A percentile compares a stretch with the other conserved stretches of the same genome.
Conservation (phyloP, 2,329 filamentous ascomycete genomes). For the Fusarium stilboides region DNA sequence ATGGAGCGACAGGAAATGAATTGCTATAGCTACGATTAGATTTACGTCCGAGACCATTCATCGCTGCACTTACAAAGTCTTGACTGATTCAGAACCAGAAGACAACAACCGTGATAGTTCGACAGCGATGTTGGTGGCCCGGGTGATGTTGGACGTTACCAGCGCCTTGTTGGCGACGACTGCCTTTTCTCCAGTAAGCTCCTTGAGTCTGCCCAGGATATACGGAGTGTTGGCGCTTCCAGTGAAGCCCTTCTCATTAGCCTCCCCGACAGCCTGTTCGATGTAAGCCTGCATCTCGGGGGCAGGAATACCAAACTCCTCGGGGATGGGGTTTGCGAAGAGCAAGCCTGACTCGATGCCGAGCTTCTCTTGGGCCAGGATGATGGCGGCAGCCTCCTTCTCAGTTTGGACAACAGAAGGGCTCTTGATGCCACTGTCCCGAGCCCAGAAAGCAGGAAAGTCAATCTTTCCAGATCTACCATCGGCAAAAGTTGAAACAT, state of each 20-base stretch:
- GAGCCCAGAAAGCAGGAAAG: constrained; percentile 93
- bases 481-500: constrained; percentile 91
- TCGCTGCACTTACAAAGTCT: constrained; percentile 57
- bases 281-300: constrained; percentile 80
- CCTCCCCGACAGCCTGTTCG: constrained; percentile 76
- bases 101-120: constrained; percentile 65
- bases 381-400: constrained; percentile 88
- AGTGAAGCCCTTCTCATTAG: constrained; percentile 73
- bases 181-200: constrained; percentile 80
- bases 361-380: constrained; percentile 82
- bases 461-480: constrained; percentile 80
- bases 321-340: constrained; percentile 91
- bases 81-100: constrained; percentile 48
- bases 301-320: constrained; percentile 77
- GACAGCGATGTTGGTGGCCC: constrained; percentile 69
- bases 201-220: constrained; percentile 82
- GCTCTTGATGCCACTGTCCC: constrained; percentile 87
- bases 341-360: constrained; percentile 83
- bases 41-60: constrained; percentile 44
- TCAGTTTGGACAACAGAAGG: constrained; percentile 82
- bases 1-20: constrained; percentile 40
- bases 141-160: constrained; percentile 67
- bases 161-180: constrained; percentile 81
- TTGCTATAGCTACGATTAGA: constrained; percentile 58
- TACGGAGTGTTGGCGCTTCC: constrained; percentile 89